Percentiles rank a stretch among this genome's conserved stretches.
phyloP scores from a whole-genome alignment of 2,329 filamentous ascomycete genomes.

The Teratosphaeria nubilosa region DNA sequence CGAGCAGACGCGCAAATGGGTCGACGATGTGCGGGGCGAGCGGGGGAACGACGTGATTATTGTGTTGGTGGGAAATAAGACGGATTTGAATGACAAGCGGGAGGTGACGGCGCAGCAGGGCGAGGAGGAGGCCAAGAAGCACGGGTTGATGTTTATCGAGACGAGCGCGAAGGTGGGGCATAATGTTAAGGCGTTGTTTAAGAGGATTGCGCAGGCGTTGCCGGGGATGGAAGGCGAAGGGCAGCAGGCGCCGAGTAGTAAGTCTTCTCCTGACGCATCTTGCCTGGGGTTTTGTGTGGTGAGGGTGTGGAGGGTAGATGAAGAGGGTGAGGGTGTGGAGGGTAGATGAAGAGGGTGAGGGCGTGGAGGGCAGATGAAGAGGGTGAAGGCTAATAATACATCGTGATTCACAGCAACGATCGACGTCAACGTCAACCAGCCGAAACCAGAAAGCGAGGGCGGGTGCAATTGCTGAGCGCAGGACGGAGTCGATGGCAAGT shows the following conservation, averaged over 20 bases:
- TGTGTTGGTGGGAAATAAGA: slow-evolving; percentile 97
- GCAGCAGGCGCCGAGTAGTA: slow-evolving; percentile 69
- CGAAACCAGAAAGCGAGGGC: slow-evolving; percentile 27
- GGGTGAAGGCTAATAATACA: background rate
- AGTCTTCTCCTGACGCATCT: slow-evolving; percentile 26
- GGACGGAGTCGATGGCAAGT: background rate
- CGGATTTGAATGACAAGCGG: slow-evolving; percentile 93
- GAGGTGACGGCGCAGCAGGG: slow-evolving; percentile 95
- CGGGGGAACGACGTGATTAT: slow-evolving; percentile 98
- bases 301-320: background rate
- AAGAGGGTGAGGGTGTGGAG: background rate
- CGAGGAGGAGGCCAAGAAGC: slow-evolving; percentile 96
- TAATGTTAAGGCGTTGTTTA: slow-evolving; percentile 96
- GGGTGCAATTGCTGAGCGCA: slow-evolving; percentile 25
- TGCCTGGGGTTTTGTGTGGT: background rate
- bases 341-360: background rate
- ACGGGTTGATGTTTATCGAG: slow-evolving; percentile 97
- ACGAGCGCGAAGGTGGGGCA: slow-evolving; percentile 96
- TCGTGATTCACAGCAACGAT: slow-evolving; percentile 17
- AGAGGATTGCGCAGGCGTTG: slow-evolving; percentile 93
- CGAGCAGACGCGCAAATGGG: slow-evolving; percentile 98
- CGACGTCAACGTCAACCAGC: slow-evolving; percentile 27
- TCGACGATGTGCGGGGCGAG: slow-evolving; percentile 94
- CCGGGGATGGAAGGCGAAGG: slow-evolving; percentile 95
- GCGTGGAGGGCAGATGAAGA: background rate